These are phyloP conservation scores for Auriculariales sp. DNA, from an alignment of 768 basidiomycete species.

Conservation along the genomic window DNA sequence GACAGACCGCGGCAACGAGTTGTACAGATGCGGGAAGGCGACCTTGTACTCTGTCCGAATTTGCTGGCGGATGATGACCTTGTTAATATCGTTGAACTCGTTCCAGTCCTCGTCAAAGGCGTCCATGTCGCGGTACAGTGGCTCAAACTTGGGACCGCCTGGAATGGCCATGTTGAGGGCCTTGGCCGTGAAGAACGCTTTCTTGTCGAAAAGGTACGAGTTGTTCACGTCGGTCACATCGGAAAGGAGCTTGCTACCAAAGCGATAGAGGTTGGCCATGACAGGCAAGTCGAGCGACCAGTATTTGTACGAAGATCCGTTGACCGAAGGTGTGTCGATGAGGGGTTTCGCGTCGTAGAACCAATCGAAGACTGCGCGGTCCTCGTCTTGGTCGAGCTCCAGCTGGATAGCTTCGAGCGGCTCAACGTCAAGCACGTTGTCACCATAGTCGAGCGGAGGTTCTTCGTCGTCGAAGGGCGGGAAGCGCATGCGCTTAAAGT, in stretches of 20 bases:
- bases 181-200: slow-evolving; percentile 96
- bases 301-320: slow-evolving; percentile 84
- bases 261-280: slow-evolving; percentile 93
- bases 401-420: slow-evolving; percentile 96
- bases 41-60: slow-evolving; percentile 99
- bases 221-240: slow-evolving; percentile 87
- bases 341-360: slow-evolving; percentile 97
- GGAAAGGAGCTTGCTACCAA: slow-evolving; percentile 85
- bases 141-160: slow-evolving; percentile 97
- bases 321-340: slow-evolving; percentile 77
- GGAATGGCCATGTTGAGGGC: slow-evolving; percentile 95
- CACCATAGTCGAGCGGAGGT: slow-evolving; percentile 96
- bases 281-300: slow-evolving; percentile 89
- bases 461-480: slow-evolving; percentile 99
- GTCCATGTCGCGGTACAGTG: slow-evolving; percentile 93
- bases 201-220: slow-evolving; percentile 92
- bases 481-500: slow-evolving; percentile 99
- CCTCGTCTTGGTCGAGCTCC: slow-evolving; percentile 87
- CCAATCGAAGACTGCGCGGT: slow-evolving; percentile 86
- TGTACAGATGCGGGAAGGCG: slow-evolving; percentile 97
- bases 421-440: slow-evolving; percentile 96
- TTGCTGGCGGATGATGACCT: slow-evolving; percentile 97
- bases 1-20: slow-evolving; percentile 91
- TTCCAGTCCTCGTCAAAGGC: slow-evolving; percentile 98
- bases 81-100: slow-evolving; percentile 99